Evolutionary conservation across 2,329 filamentous ascomycete species (phyloP).

Genomic region (Elsinoe arachidis): DNA sequence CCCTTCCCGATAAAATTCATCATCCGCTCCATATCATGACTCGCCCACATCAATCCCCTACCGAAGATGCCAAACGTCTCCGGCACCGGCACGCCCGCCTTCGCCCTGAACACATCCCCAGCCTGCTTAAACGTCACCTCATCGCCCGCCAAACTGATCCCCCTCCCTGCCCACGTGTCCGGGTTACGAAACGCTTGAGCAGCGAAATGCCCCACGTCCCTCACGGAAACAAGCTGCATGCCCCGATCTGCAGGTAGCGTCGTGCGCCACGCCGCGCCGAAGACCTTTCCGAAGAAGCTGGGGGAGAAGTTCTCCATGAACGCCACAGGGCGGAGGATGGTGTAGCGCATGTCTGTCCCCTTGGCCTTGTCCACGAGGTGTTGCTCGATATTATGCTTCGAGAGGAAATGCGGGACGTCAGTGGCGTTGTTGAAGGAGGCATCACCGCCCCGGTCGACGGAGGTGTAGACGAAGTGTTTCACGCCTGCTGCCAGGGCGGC

Average conservation of each 20-base stretch:
- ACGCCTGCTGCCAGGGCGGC: conserved; percentile 45
- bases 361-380: conserved; percentile 44
- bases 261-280: conserved; percentile 37
- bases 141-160: conserved; percentile 45
- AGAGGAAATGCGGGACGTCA: conserved; percentile 51
- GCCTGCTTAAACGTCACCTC: conserved; percentile 42
- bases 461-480: conserved; percentile 53
- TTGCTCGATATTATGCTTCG: conserved; percentile 54
- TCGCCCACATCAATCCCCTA: conserved; percentile 31
- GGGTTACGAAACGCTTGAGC: conserved; percentile 41
- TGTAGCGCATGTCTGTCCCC: conserved; percentile 47
- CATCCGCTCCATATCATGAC: conserved; percentile 29
- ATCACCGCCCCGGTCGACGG: conserved; percentile 54
- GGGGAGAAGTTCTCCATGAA: conserved; percentile 54
- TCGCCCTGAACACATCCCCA: conserved; percentile 37
- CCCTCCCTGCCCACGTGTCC: conserved; percentile 36
- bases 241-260: conserved; percentile 15
- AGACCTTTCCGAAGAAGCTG: conserved; percentile 41
- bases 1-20: conserved; percentile 41
- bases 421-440: conserved; percentile 43
- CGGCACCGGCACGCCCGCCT: conserved; percentile 37
- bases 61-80: conserved; percentile 36
- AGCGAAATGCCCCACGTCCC: conserved; percentile 45
- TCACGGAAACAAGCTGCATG: conserved; percentile 34
- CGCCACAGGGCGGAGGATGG: conserved; percentile 52